phyloP scores from a whole-genome alignment of 2,329 filamentous ascomycete species.

The Huntiella bhutanensis region DNA sequence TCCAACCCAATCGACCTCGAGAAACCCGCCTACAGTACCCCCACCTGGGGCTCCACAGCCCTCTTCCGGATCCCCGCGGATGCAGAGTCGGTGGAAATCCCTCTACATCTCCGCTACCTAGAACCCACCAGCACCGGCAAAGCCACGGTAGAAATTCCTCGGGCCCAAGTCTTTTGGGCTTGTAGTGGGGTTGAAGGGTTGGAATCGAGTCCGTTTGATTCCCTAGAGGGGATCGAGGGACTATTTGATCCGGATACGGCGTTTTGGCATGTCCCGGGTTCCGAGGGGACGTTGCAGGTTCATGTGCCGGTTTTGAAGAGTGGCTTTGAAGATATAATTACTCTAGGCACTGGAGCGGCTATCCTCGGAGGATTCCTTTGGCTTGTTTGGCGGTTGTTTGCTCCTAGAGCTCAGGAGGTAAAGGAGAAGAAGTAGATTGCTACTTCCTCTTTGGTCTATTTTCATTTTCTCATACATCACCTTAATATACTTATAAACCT shows the following conservation, averaged over 20 bases:
- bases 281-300: slow-evolving; percentile 26
- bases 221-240: slow-evolving; percentile 64
- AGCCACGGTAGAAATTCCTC: slow-evolving; percentile 43
- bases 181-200: slow-evolving; percentile 53
- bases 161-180: slow-evolving; percentile 79
- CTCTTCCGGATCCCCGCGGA: slow-evolving; percentile 51
- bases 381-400: slow-evolving; percentile 41
- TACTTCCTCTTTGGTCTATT: background rate
- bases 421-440: slow-evolving; percentile 12
- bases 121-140: slow-evolving; percentile 38
- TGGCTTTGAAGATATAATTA: slow-evolving; percentile 27
- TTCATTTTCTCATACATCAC: too few species aligned
- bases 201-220: slow-evolving; percentile 65
- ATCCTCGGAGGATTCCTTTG: slow-evolving; percentile 50
- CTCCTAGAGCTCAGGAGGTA: background rate
- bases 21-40: slow-evolving; percentile 63
- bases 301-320: slow-evolving; percentile 45
- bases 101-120: slow-evolving; percentile 73
- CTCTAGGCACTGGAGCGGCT: slow-evolving; percentile 35
- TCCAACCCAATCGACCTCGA: slow-evolving; percentile 73
- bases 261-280: slow-evolving; percentile 52
- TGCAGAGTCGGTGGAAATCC: slow-evolving; percentile 50
- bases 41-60: slow-evolving; percentile 60
- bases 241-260: slow-evolving; percentile 58
- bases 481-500: too few species aligned